Evolutionary conservation across 83 land plant species (phyloP).

Genomic region (Picea abies): DNA sequence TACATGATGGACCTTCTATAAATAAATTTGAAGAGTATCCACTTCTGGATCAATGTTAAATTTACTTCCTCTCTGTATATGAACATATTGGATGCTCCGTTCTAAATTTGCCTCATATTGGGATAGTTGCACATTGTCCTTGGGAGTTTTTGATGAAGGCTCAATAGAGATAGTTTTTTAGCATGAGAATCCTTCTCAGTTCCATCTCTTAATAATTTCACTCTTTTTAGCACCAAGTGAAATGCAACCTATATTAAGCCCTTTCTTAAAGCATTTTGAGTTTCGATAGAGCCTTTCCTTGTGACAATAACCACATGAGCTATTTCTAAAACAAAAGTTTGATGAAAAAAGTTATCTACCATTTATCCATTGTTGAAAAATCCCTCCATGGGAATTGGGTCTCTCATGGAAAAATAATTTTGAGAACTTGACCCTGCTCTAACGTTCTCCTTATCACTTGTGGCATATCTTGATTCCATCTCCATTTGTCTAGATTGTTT

Average conservation of each 20-base stretch:
- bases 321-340: neutral
- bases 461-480: neutral
- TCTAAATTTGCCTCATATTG: neutral
- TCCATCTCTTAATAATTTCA: neutral
- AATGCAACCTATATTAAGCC: neutral
- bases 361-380: neutral
- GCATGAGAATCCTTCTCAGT: neutral
- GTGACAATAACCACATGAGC: neutral
- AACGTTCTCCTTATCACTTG: neutral
- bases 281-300: neutral
- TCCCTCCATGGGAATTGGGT: neutral
- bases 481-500: neutral
- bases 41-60: neutral
- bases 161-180: neutral
- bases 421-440: neutral
- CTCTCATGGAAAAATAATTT: neutral
- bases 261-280: neutral
- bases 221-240: neutral
- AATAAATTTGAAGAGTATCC: neutral
- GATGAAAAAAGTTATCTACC: neutral
- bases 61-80: neutral
- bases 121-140: neutral
- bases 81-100: neutral
- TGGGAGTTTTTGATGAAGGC: slow-evolving; percentile 5
- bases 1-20: neutral